Evolutionary conservation across 2,329 filamentous ascomycete species (phyloP), one percentile per base, ranked within the genome.

Genomic region (Phialemoniopsis sp.): DNA sequence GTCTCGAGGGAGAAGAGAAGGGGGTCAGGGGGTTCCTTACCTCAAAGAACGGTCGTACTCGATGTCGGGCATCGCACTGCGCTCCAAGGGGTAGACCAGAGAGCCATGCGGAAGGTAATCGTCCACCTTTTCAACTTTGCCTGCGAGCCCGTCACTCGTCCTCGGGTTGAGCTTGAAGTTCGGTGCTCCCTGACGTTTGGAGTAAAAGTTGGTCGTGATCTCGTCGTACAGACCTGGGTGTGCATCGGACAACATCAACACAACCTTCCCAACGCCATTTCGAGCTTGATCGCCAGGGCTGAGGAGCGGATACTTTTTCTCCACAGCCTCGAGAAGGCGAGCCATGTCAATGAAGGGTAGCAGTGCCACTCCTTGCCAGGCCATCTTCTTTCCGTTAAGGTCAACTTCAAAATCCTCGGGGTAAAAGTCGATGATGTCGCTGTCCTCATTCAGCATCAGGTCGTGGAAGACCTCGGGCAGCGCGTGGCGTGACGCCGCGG

Each of bases 381-480:
- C 89, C 66, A 96, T 94, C 59, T 97, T 98, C 70, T 97, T 97
- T 39, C 93, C 93, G 50, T 98, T 98, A 32, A 97, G 67, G 60
- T 98, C 93, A 38, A 97, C 78, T 13, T 86, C 81, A 52, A 98
- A 98, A 17, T 95, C 88, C 55, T 90, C 86, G 0, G 94, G 94
- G 54, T 98, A 98, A 61, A 98, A 98, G 59, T 98, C 91, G 48
- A 95, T 88, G 52, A 98, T 97, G 35, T 89, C 82, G 54, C 89
- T 96, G 34, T 95, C 81, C 13, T 85, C 74, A 9, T 94, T 74
- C 18, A 83, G 85, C 93, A 98, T 98, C 14, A 98, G 74, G 40
- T 84, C 76, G 56, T 95, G 89, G 67, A 97, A 98, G 3, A 87
- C 77, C 42, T 85, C 76, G 0, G 93, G 93, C 34, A 98, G 82